Evolutionary conservation across 2,329 filamentous ascomycete species (phyloP).

Genomic region (Aspergillus fumigatiaffinis): DNA sequence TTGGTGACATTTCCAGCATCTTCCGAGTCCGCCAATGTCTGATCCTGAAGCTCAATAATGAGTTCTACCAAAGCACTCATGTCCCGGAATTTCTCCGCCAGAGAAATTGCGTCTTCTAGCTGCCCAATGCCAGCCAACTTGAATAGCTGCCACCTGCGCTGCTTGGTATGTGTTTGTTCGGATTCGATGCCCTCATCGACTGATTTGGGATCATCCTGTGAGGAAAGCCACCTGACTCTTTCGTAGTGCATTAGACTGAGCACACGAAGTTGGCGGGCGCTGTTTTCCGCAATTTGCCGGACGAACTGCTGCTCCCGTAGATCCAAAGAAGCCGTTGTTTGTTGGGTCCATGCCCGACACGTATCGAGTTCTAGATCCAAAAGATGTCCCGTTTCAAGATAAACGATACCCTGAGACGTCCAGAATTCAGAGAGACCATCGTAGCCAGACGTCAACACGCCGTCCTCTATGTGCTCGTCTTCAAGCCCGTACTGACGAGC

Average conservation of each 20-base stretch:
- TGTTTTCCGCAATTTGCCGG: slow-evolving; percentile 49
- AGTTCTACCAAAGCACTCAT: slow-evolving; percentile 59
- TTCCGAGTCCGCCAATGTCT: slow-evolving; percentile 25
- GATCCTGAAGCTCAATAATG: slow-evolving; percentile 40
- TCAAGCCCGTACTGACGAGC: slow-evolving; percentile 68
- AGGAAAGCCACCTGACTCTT: slow-evolving; percentile 55
- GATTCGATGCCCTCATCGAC: slow-evolving; percentile 49
- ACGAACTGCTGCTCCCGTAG: slow-evolving; percentile 32
- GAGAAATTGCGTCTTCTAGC: slow-evolving; percentile 53
- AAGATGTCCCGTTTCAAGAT: slow-evolving; percentile 36
- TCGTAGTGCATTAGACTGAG: slow-evolving; percentile 58
- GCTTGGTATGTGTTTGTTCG: slow-evolving; percentile 38
- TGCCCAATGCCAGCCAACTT: slow-evolving; percentile 50
- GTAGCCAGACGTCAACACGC: slow-evolving; percentile 62
- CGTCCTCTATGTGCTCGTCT: slow-evolving; percentile 61
- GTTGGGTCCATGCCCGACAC: slow-evolving; percentile 36
- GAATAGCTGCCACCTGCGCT: slow-evolving; percentile 46
- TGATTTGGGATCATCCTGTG: slow-evolving; percentile 48
- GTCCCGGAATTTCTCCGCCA: slow-evolving; percentile 62
- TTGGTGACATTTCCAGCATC: slow-evolving; percentile 15
- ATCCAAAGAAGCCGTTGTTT: slow-evolving; percentile 27
- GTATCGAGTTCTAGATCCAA: slow-evolving; percentile 40
- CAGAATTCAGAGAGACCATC: slow-evolving; percentile 73
- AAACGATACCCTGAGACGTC: slow-evolving; percentile 61
- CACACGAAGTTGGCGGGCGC: slow-evolving; percentile 53